Conservation (phyloP, 2,329 filamentous ascomycete species). For the Leptographium lundbergii region DNA sequence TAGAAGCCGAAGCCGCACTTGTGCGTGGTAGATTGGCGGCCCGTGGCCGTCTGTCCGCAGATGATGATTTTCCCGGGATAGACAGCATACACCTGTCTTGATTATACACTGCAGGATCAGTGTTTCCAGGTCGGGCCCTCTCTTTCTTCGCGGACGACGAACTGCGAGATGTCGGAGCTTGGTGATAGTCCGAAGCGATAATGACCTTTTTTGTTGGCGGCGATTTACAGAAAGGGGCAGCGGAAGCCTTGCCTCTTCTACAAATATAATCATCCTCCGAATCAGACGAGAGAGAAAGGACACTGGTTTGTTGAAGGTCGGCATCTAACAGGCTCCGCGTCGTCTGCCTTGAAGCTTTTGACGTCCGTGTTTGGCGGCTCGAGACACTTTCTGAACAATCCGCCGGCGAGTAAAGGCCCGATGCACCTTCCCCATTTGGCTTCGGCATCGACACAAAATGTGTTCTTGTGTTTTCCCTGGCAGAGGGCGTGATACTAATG, state of each 20-base stretch:
- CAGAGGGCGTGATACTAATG: no score
- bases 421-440: background rate
- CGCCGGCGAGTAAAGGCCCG: background rate
- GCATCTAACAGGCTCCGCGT: constrained; percentile 34
- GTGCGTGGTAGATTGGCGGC: constrained; percentile 13
- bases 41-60: constrained; percentile 1
- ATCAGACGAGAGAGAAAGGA: constrained; percentile 44
- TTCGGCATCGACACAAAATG: background rate
- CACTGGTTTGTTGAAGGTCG: constrained; percentile 41
- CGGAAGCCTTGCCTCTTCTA: constrained; percentile 19
- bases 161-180: background rate
- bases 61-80: background rate
- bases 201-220: background rate
- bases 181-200: background rate
- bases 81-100: background rate
- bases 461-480: background rate
- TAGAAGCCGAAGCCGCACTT: constrained; percentile 17
- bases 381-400: constrained; percentile 40
- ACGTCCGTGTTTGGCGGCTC: constrained; percentile 41
- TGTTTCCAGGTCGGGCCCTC: background rate
- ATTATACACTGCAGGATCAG: background rate
- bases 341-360: constrained; percentile 38
- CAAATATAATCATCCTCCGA: constrained; percentile 36
- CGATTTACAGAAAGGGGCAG: constrained; percentile 10
- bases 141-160: background rate